Evolutionary conservation across 768 basidiomycete genomes (phyloP), one percentile per base, ranked within the genome.

Genomic region (Boletus subparvulus): DNA sequence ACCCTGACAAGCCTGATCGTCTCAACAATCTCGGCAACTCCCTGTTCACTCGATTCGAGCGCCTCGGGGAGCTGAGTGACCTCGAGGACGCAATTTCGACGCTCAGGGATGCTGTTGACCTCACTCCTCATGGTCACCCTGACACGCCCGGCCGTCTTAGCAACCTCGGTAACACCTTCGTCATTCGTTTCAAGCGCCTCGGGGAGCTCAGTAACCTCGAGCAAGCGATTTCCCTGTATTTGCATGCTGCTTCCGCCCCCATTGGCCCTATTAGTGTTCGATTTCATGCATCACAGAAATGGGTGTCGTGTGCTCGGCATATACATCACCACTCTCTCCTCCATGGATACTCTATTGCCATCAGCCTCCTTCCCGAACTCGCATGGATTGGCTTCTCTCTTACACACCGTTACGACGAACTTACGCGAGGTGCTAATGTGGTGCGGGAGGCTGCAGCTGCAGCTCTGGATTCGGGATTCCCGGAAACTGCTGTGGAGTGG

Each of bases 381-480:
- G 58, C 58, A 19, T 59, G 54, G 58, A 41, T 56, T 8, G 67
- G 62, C 13, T 49, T 61, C 14, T 51, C 65, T 32, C 46, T 68
- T 14, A 19, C 32, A n/a, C 39, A 46, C 17, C 68, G 68, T 32
- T 61, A 60, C 14, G 47, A 49, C 26, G 50, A 55, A n/a, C 56
- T 69, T 28, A 21, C 11, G 10, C 39, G 6, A 52, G 40, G 52
- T 17, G 59, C 51, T 13, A 57, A 44, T 51, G 37, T 69, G 8
- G 67, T 58, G 2, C 54, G 65, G n/a, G 64, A 63, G 6, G 67
- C 64, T 1, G 67, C 67, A 0, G 67, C 67, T 5, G 54, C 56
- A 17, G 62, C 68, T 17, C 44, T 66, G 49, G 56, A 54, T 17
- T 50, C 26, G 14, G 56, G 56, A 16, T 12, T 26, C 17, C 51